Evolutionary conservation across 139 green algal genomes (phyloP).

Genomic region (Chlamydomonas sphaeroides): DNA sequence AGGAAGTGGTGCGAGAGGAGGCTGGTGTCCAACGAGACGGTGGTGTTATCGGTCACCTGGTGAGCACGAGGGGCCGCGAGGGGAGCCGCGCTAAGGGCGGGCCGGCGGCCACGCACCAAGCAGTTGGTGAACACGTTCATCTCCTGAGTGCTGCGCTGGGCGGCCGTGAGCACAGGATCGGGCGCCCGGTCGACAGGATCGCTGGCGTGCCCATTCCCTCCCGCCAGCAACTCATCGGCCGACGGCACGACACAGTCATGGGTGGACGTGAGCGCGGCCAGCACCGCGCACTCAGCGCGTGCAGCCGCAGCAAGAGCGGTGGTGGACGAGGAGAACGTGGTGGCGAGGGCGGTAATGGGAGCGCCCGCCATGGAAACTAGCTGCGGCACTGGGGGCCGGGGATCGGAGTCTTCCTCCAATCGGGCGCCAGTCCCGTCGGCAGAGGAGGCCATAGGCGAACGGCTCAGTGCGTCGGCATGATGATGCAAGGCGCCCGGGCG

Average conservation of each 20-base stretch:
- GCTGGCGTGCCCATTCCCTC: too few relatives aligned
- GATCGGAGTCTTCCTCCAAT: not conserved
- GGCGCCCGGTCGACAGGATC: too few relatives aligned
- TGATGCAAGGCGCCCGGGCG: not conserved
- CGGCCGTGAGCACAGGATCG: too few relatives aligned
- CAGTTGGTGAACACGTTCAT: too few relatives aligned
- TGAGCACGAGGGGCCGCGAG: too few relatives aligned
- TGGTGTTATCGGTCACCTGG: too few relatives aligned
- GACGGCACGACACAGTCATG: not conserved
- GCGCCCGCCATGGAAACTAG: not conserved
- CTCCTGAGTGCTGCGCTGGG: too few relatives aligned
- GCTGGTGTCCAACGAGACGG: too few relatives aligned
- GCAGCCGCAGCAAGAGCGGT: not conserved
- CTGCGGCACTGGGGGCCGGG: not conserved
- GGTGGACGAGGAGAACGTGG: not conserved
- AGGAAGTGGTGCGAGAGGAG: too few relatives aligned
- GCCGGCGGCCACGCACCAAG: too few relatives aligned
- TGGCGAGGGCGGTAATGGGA: too few relatives aligned
- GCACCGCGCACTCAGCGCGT: not conserved
- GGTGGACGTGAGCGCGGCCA: not conserved
- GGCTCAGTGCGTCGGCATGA: not conserved
- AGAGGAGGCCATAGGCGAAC: not conserved
- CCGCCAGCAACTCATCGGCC: not conserved
- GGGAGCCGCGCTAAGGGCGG: too few relatives aligned
- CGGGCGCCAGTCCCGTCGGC: not conserved